A percentile compares a stretch with the other conserved stretches of the same genome.
phyloP scores from a whole-genome alignment of 2,329 filamentous ascomycete species.

The Colletotrichum navitas region DNA sequence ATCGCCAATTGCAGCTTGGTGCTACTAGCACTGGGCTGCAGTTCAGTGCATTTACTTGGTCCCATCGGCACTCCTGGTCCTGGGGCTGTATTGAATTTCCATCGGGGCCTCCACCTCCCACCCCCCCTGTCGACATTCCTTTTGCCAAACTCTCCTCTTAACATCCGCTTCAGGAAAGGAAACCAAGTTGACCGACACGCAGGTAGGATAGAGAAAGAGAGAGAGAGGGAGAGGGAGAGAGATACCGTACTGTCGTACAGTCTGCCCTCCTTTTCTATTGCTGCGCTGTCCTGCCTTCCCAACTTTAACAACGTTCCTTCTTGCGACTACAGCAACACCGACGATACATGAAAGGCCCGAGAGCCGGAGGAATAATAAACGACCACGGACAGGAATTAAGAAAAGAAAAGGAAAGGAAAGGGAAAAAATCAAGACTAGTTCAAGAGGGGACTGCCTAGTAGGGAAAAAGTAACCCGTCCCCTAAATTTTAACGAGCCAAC shows the following conservation, averaged over 20 bases:
- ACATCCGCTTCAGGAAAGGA: constrained; percentile 22
- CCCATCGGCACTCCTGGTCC: constrained; percentile 19
- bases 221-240: neutral
- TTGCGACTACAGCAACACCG: constrained; percentile 1
- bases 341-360: constrained; percentile 18
- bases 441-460: constrained; percentile 20
- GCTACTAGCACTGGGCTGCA: constrained; percentile 15
- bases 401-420: neutral
- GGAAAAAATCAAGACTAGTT: constrained; percentile 5
- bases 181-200: constrained; percentile 28
- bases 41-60: constrained; percentile 26
- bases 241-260: neutral
- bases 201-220: constrained; percentile 6
- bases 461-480: constrained; percentile 27
- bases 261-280: constrained; percentile 5
- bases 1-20: neutral
- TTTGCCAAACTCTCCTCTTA: constrained; percentile 29
- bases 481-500: constrained; percentile 38
- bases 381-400: constrained; percentile 23
- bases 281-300: neutral
- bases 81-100: constrained; percentile 17
- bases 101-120: constrained; percentile 11
- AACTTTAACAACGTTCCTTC: constrained; percentile 21
- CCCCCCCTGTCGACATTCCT: constrained; percentile 18
- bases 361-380: constrained; percentile 33